Evolutionary conservation across 2,329 filamentous ascomycete genomes (phyloP).

Genomic region (Fusarium subtropicale): DNA sequence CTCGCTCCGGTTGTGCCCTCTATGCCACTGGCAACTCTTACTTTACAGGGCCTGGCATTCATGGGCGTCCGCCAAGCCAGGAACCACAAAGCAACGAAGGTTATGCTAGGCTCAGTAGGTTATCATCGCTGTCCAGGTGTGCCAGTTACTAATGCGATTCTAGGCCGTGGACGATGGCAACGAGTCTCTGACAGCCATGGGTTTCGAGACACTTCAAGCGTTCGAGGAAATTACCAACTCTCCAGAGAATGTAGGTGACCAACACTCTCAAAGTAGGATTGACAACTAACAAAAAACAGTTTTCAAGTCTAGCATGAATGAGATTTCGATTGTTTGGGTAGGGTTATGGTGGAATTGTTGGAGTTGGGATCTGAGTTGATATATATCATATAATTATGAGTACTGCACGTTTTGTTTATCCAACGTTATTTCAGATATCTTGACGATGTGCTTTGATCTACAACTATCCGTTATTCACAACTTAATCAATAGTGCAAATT

Average conservation of each 20-base stretch:
- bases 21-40: conserved; percentile 73
- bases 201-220: conserved; percentile 80
- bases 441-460: not conserved
- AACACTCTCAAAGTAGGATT: no score
- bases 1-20: conserved; percentile 82
- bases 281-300: conserved; percentile 21
- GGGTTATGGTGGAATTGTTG: not conserved
- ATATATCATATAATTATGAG: not conserved
- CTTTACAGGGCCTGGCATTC: conserved; percentile 81
- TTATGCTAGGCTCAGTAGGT: conserved; percentile 83
- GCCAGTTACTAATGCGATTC: conserved; percentile 31
- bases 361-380: not conserved
- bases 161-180: conserved; percentile 77
- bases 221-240: conserved; percentile 84
- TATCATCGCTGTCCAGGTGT: no score
- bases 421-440: not conserved
- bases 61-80: conserved; percentile 87
- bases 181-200: conserved; percentile 81
- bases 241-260: conserved; percentile 58
- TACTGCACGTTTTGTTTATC: not conserved
- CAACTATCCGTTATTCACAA: not conserved
- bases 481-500: not conserved
- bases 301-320: conserved; percentile 23
- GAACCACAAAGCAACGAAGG: conserved; percentile 77
- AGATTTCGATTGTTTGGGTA: not conserved